Evolutionary conservation across 129 eudicot species (phyloP).

Genomic region (Arctium lappa): DNA sequence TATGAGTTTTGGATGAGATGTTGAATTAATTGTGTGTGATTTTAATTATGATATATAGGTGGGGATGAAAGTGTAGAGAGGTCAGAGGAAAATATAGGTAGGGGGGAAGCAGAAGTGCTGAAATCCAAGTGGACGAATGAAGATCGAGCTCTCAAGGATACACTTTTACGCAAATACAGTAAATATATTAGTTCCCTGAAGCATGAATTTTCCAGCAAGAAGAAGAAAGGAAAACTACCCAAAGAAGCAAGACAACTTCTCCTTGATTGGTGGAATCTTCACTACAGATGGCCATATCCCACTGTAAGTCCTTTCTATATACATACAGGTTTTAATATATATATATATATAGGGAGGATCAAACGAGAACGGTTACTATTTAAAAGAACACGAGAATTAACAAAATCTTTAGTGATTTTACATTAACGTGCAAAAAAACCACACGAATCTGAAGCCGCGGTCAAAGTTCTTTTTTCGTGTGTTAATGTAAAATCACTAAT

Average conservation of each 20-base stretch:
- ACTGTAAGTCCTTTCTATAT: conserved; percentile 31
- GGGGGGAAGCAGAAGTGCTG: conserved; percentile 29
- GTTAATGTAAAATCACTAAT: no score
- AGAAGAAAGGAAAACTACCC: conserved; percentile 60
- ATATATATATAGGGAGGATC: no score
- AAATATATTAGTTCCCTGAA: conserved; percentile 47
- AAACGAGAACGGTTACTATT: no score
- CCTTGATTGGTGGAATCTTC: conserved; percentile 62
- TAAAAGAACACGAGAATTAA: no score
- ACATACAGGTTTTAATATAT: no score
- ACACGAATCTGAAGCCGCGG: no score
- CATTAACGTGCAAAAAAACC: no score
- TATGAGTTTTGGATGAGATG: neutral
- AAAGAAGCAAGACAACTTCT: conserved; percentile 53
- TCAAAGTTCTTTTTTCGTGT: no score
- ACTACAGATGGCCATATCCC: conserved; percentile 73
- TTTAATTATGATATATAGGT: neutral
- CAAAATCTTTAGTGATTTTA: no score
- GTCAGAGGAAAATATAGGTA: conserved; percentile 41
- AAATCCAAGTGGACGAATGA: conserved; percentile 26
- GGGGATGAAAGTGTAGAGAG: conserved; percentile 41
- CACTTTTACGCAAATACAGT: conserved; percentile 50
- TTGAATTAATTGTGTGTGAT: neutral
- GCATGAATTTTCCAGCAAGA: conserved; percentile 61
- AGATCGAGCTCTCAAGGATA: conserved; percentile 55